These are phyloP conservation scores for Astrothelium macrocarpum DNA, from an alignment of 495 filamentous ascomycete genomes.

Conservation along the genomic window DNA sequence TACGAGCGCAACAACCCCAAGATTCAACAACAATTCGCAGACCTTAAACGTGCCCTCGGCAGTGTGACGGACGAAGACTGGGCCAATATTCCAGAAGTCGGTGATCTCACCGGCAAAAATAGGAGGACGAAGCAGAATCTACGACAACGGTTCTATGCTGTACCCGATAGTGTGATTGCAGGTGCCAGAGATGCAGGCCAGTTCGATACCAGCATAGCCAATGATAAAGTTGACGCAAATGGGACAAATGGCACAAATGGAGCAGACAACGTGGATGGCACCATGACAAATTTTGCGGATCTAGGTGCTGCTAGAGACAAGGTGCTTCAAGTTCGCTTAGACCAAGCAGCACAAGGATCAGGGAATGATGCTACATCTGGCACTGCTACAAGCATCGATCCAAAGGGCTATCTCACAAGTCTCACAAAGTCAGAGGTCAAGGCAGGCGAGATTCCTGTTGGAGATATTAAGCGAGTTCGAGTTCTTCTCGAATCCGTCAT, in stretches of 20 bases:
- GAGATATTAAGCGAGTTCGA: conserved; percentile 94
- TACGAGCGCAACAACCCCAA: conserved; percentile 97
- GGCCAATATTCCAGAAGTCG: conserved; percentile 90
- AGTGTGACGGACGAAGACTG: conserved; percentile 92
- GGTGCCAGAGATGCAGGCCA: conserved; percentile 69
- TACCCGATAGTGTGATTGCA: conserved; percentile 91
- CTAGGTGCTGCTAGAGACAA: conserved; percentile 93
- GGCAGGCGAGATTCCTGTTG: conserved; percentile 72
- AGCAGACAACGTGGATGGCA: conserved; percentile 58
- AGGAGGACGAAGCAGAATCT: conserved; percentile 72
- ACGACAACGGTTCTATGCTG: conserved; percentile 84
- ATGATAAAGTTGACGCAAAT: conserved; percentile 54
- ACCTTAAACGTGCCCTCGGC: conserved; percentile 80
- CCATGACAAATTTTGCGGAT: conserved; percentile 95
- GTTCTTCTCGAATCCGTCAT: conserved; percentile 87
- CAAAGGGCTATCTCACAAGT: conserved; percentile 89
- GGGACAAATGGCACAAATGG: conserved; percentile 22
- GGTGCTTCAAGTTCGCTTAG: conserved; percentile 80
- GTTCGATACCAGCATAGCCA: conserved; percentile 73
- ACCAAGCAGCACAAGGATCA: conserved; percentile 66
- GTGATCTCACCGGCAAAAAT: conserved; percentile 91
- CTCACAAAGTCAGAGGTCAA: conserved; percentile 68
- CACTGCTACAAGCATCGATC: conserved; percentile 85
- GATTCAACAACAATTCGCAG: conserved; percentile 96
- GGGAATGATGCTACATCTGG: conserved; percentile 58